Evolutionary conservation across 176 grass and related monocot species (phyloP).

Genomic region (Secale cereale): DNA sequence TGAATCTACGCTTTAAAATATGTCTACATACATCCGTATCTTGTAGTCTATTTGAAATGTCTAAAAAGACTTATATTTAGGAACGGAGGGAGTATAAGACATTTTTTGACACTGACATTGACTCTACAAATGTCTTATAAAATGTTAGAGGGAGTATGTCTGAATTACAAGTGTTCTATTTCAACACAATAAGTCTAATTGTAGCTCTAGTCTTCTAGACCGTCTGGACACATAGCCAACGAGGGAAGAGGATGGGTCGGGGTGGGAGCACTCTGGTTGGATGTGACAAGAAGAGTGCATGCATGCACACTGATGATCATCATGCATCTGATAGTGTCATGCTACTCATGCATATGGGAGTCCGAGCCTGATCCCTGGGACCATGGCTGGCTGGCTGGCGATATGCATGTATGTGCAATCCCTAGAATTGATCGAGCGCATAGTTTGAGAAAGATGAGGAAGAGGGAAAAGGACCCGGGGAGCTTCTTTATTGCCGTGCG

Average conservation of each 20-base stretch:
- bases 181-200: not conserved
- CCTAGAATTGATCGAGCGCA: slow-evolving; percentile 31
- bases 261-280: not conserved
- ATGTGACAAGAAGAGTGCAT: not conserved
- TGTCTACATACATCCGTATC: too few species aligned
- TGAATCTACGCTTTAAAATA: too few species aligned
- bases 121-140: too few species aligned
- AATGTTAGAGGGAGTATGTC: too few species aligned
- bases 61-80: too few species aligned
- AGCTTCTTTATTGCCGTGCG: slow-evolving; percentile 69
- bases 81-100: too few species aligned
- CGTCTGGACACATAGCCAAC: too few species aligned
- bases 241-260: too few species aligned
- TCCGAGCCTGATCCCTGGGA: not conserved
- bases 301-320: not conserved
- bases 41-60: too few species aligned
- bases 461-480: slow-evolving; percentile 33
- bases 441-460: slow-evolving; percentile 55
- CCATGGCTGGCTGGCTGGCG: not conserved
- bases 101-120: too few species aligned
- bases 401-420: slow-evolving; percentile 14
- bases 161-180: not conserved
- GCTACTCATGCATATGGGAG: not conserved
- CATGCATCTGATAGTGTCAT: not conserved
- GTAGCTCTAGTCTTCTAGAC: not conserved